Evolutionary conservation across 257 asterid species (phyloP).

Genomic region (Primulina huaijiensis): DNA sequence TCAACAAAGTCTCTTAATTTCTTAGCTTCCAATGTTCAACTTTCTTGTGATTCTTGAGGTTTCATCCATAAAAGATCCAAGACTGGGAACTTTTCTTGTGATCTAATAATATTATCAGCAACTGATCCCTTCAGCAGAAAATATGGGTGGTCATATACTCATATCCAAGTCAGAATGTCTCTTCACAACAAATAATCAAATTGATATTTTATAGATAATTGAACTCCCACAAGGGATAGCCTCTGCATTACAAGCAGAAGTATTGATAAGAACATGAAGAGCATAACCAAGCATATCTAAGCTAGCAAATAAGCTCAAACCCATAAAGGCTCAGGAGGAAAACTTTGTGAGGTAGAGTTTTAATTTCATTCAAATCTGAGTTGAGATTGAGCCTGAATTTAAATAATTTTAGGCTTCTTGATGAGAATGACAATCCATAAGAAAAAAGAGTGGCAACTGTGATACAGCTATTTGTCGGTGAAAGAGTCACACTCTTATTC

Average conservation of each 20-base stretch:
- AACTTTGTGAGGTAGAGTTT: too few species aligned
- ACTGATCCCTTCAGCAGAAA: neutral
- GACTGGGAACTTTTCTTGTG: neutral
- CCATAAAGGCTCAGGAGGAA: too few species aligned
- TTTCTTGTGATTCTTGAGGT: neutral
- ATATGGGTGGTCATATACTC: neutral
- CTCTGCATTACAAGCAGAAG: constrained; percentile 5
- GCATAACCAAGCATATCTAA: too few species aligned
- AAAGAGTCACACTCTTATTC: neutral
- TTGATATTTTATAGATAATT: neutral
- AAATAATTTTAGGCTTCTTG: neutral
- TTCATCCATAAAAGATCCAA: neutral
- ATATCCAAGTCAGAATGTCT: neutral
- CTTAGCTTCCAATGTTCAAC: neutral
- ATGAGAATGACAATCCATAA: neutral
- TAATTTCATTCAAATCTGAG: too few species aligned
- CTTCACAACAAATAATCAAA: neutral
- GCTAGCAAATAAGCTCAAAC: too few species aligned
- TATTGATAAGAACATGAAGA: neutral
- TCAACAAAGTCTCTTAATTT: neutral
- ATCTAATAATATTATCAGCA: neutral
- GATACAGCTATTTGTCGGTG: neutral
- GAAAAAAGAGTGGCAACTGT: neutral
- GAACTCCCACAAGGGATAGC: constrained; percentile 5
- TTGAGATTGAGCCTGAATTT: neutral